Conservation (phyloP, 495 filamentous ascomycete species). For the Lasiosphaeris hirsuta region DNA sequence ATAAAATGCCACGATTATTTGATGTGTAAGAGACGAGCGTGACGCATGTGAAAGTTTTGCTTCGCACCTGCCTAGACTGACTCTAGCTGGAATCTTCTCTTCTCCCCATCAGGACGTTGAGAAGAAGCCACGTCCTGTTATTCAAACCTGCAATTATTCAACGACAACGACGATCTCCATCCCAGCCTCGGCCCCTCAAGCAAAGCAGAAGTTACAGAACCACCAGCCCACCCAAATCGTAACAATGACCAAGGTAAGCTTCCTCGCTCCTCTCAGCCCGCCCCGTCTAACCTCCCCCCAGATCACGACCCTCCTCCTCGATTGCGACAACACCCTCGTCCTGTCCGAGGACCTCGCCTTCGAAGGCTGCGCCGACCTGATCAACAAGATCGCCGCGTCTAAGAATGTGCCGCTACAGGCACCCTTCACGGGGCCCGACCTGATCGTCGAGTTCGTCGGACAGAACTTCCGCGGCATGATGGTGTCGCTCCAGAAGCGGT, state of each 20-base stretch:
- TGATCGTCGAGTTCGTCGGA: constrained; percentile 88
- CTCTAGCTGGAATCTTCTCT: too few relatives aligned
- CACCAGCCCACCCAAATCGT: neutral
- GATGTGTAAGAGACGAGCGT: too few relatives aligned
- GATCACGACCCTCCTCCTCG: constrained; percentile 67
- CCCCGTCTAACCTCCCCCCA: constrained; percentile 12
- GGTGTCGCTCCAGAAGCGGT: constrained; percentile 67
- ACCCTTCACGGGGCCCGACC: constrained; percentile 74
- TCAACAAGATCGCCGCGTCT: constrained; percentile 81
- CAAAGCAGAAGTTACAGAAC: too few relatives aligned
- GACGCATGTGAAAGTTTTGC: too few relatives aligned
- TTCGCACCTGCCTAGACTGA: too few relatives aligned
- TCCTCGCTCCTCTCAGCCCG: neutral
- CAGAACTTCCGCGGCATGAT: constrained; percentile 95
- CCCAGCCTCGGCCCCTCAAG: too few relatives aligned
- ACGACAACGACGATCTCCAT: too few relatives aligned
- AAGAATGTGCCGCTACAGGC: constrained; percentile 53
- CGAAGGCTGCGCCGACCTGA: constrained; percentile 87
- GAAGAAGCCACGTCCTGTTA: too few relatives aligned
- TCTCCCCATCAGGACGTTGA: too few relatives aligned
- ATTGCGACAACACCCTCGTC: constrained; percentile 98
- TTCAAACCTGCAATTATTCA: too few relatives aligned
- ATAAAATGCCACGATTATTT: too few relatives aligned
- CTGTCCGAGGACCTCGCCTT: constrained; percentile 90
- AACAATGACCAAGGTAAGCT: constrained; percentile 2